Percentiles rank a stretch among this genome's conserved stretches.
Conservation (phyloP, 768 basidiomycete genomes). For the Lyophyllum semitale region DNA sequence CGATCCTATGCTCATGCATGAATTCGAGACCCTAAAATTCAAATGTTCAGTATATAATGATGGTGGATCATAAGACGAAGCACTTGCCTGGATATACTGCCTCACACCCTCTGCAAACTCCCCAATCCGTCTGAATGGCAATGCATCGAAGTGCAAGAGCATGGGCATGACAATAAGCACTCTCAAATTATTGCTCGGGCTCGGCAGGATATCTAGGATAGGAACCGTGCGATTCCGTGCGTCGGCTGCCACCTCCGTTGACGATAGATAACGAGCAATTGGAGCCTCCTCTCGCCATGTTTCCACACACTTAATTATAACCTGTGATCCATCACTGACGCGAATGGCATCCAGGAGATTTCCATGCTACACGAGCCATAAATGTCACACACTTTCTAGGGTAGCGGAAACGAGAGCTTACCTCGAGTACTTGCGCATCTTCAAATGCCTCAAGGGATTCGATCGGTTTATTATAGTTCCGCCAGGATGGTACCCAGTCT, state of each 20-base stretch:
- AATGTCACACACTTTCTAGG: no score
- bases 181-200: no score
- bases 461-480: no score
- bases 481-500: background rate
- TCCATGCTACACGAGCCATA: no score
- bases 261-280: background rate
- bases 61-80: no score
- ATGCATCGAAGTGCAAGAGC: conserved; percentile 11
- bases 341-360: background rate
- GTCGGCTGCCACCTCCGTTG: background rate
- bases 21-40: background rate
- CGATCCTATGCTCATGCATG: conserved; percentile 4
- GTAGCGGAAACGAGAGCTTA: no score
- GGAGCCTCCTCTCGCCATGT: background rate
- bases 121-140: conserved; percentile 19
- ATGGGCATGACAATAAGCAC: conserved; percentile 21
- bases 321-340: background rate
- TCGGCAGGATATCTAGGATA: background rate
- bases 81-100: no score
- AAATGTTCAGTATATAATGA: no score
- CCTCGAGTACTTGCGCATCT: no score
- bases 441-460: no score
- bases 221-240: background rate
- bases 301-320: background rate
- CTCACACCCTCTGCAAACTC: conserved; percentile 2